These are phyloP conservation scores for Russula sp. DNA, from an alignment of 768 basidiomycete species.

Conservation along the genomic window DNA sequence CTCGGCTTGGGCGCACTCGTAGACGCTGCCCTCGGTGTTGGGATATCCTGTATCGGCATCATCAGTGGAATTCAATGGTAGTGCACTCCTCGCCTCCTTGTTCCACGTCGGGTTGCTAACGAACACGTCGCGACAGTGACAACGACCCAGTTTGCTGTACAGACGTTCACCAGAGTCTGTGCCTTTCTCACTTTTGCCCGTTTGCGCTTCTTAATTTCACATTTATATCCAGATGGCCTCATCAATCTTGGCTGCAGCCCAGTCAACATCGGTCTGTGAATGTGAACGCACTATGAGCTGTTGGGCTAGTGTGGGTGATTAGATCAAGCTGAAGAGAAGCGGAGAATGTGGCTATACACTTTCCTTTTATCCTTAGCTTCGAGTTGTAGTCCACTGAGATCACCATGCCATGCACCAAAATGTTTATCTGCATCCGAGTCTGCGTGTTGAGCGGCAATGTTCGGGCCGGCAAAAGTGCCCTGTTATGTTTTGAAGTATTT, in stretches of 20 bases:
- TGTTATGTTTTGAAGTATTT: conserved; percentile 1
- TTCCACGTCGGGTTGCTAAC: not conserved
- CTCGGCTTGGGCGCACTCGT: not conserved
- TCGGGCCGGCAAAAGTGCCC: no score
- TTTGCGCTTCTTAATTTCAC: not conserved
- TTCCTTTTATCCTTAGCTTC: no score
- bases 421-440: no score
- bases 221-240: not conserved
- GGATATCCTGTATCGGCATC: not conserved
- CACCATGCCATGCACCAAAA: not conserved
- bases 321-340: not conserved
- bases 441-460: no score
- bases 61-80: not conserved
- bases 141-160: not conserved
- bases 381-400: not conserved
- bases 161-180: not conserved
- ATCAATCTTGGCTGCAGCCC: not conserved
- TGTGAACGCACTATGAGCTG: not conserved
- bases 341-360: no score
- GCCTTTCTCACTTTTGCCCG: not conserved
- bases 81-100: not conserved
- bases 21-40: not conserved
- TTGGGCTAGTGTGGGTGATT: no score
- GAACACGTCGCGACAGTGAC: not conserved
- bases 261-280: not conserved